Base-by-base conservation (phyloP, 2,329 filamentous ascomycete species). In the Colletotrichum gigasporum region DNA sequence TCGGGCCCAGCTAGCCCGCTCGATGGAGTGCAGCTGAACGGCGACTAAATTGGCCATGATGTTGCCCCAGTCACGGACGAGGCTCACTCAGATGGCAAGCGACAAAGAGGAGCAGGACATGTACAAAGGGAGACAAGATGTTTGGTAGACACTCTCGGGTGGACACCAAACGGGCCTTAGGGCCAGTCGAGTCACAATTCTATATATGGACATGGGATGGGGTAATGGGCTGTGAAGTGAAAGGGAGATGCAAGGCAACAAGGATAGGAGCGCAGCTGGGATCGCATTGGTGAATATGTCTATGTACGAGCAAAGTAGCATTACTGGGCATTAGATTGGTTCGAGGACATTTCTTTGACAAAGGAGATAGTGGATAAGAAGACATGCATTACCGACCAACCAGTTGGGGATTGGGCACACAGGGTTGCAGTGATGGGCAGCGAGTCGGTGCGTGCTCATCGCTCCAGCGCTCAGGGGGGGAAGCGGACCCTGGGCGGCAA, bases 1-100 rank as follows among this genome's bases (percentile, higher is more conserved):
- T 72, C 77, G 4, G 78, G 72, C 39, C 71, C 73, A 11, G 75
- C 71, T 35, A 81, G 78, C 30, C 80, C 80, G n/a, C 73, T 82
- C 8, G 79, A 82, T 34, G 74, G 74, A 10, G 71, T 79, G 9
- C 75, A 77, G 47, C 71, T 80, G 39, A 70, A 70, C 32, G 68
- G 68, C 28, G 67, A 67, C 55, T 67, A 44, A 62, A 35, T 24
- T 20, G 32, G 32, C 32, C 14, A 34, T 14, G 32, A 34, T 34
- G 1, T 34, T 14, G n/a, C n/a, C n/a, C n/a, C 41, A 9, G 34
- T 18, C 8, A 32, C 18, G 14, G 14, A 35, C 26, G 53, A 52
- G 7, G 24, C 35, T 7, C 28, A 47, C 22, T 8, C 16, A 14
- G 26, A 20, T 22, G 44, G 11, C 8, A 20, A 28, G 47, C 5